Conservation (phyloP, 257 asterid genomes). For the Nicotiana benthamiana region DNA sequence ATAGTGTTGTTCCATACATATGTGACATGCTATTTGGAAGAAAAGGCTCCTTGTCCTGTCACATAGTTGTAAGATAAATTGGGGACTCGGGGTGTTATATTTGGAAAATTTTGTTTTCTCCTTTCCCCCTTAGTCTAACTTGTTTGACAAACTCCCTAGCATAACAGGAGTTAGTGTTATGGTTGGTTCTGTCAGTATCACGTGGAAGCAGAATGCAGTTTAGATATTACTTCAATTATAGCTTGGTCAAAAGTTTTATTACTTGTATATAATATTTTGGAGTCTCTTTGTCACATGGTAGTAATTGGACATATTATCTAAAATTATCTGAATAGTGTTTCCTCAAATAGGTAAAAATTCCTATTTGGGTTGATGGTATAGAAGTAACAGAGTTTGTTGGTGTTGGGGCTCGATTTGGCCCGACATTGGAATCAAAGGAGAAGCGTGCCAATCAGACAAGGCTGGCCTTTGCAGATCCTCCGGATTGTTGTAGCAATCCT, state of each 20-base stretch:
- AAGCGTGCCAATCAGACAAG: constrained; percentile 81
- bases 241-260: not conserved
- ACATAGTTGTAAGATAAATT: not conserved
- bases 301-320: constrained; percentile 10
- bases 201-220: not conserved
- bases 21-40: not conserved
- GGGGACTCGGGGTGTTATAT: not conserved
- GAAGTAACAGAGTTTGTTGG: constrained; percentile 89
- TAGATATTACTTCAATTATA: not conserved
- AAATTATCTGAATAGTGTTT: not conserved
- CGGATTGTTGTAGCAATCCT: constrained; percentile 78
- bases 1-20: not conserved
- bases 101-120: not conserved
- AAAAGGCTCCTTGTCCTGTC: not conserved
- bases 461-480: constrained; percentile 84
- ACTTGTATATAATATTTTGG: not conserved
- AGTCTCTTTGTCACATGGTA: not conserved
- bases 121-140: not conserved
- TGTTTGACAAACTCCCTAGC: not conserved
- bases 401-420: constrained; percentile 94
- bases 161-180: not conserved
- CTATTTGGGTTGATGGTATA: constrained; percentile 65
- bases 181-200: not conserved
- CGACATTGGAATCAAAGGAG: constrained; percentile 85
- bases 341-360: constrained; percentile 72